Evolutionary conservation across 2,329 filamentous ascomycete genomes (phyloP), one percentile per base, ranked within the genome.

Genomic region (Ophiocordyceps robertsii): DNA sequence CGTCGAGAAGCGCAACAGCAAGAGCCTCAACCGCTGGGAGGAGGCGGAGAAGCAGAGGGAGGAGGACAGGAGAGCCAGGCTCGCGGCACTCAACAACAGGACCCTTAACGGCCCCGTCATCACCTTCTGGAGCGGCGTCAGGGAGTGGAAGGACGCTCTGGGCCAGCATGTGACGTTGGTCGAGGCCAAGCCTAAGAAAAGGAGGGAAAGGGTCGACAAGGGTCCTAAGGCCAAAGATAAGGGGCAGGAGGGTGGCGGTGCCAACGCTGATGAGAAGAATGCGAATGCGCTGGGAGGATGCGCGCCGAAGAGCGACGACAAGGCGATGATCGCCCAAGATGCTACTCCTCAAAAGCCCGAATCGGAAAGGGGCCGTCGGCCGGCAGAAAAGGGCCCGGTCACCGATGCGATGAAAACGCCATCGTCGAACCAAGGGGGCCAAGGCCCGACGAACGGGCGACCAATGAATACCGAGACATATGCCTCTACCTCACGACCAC

Each of bases 21-120:
- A 86, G 70, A 96, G 83, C 61, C 66, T 95, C 55, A 95, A 90
- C 56, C 75, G 86, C 43, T 96, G 90, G 89, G 89, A 96, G 60
- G 83, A 87, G 60, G 85, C 87, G 7, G 92, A 98, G 64, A 88
- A 87, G 63, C 80, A 83, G 58, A 79, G 90, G 45, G 84, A 89
- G 50, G 86, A 90, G 53, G 84, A 94, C 56, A 75, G 90, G 47
- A 75, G 79, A 49, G 83, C 80, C 35, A 90, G 84, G 63, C 69
- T 96, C 39, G 88, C 90, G 33, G 92, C 90, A 13, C 68, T 96
- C 51, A 84, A 94, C 54, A 86, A 88, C 58, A 78, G 89, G 39
- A 86, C 84, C 40, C 72, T 96, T 9, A 81, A 90, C 42, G 92
- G 92, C 0, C 87, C 92, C 0, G 86, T 95, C 11, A 80, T 95